Base-by-base conservation (phyloP, 768 basidiomycete genomes). In the Hortiboletus campestris region DNA sequence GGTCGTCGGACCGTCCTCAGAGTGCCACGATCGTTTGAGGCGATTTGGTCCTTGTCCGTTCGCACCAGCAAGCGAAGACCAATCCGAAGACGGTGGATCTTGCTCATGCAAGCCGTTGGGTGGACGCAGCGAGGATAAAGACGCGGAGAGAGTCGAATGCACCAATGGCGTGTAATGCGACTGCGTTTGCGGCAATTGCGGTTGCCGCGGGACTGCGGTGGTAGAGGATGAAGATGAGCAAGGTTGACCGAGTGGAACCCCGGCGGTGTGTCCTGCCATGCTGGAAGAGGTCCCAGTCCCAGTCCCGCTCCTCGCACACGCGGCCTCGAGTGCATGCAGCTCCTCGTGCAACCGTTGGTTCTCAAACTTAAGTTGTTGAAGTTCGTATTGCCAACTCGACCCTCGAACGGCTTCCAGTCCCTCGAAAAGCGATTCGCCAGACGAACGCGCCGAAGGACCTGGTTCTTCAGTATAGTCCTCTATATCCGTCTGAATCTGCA, bases 371-470 rank as follows among this genome's bases (percentile, higher is more conserved):
- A 94, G 76, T 70, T 94, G 90, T 72, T 92, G 88, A 46, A 95
- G 76, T 74, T 94, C 91, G 62, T 93, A 96, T 74, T 96, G 94
- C 94, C 94, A 97, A 60, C 90, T 92, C 32, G 87, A 86, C 12
- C 82, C 85, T 6, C 86, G 75, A 14, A 73, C 70, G 0, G 80
- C 78, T 41, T 88, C 84, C 14, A 94, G 78, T 67, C 91, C 89
- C 39, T 83, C 84, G 58, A 92, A 93, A 17, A 93, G 68, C 59
- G 90, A 77, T 56, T 72, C 65, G 8, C 11, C 38, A 10, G 43
- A 25, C 2, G 64, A 28, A 39, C 63, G 68, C 31, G 49, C 56
- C 45, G 61, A 29, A 12, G 61, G 19, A 17, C n/a, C 31, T n/a
- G 25, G 22, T 6, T 36, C 51, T 35, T 53, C 50, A 32, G 25